A percentile compares a stretch with the other conserved stretches of the same genome.
Evolutionary conservation across 1,284 basidiomycete genomes (phyloP).

Genomic region (Peniophora sp.): DNA sequence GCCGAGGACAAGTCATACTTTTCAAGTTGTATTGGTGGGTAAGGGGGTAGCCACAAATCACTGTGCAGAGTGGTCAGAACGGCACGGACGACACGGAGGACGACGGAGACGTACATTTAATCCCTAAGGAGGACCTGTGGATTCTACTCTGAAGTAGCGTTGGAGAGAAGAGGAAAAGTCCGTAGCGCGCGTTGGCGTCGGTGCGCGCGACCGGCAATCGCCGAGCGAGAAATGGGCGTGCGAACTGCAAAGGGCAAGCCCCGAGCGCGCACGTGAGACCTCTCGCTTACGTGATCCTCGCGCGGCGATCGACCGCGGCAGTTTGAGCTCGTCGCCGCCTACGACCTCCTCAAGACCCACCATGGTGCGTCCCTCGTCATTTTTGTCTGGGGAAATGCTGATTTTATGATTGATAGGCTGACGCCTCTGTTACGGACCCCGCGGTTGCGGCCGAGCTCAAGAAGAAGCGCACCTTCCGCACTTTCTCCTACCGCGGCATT

Average conservation of each 20-base stretch:
- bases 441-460: constrained; percentile 88
- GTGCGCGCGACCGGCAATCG: not conserved
- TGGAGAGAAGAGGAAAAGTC: constrained; percentile 5
- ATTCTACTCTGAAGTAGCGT: constrained; percentile 64
- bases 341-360: constrained; percentile 26
- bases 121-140: constrained; percentile 85
- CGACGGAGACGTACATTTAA: constrained; percentile 60
- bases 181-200: not conserved
- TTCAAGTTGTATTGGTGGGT: constrained; percentile 23
- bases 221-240: not conserved
- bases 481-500: constrained; percentile 97
- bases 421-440: constrained; percentile 77
- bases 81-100: not conserved
- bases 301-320: not conserved
- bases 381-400: constrained; percentile 5
- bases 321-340: constrained; percentile 9
- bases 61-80: constrained; percentile 27
- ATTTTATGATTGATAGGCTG: constrained; percentile 46
- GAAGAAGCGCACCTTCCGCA: constrained; percentile 97
- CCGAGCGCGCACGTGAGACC: too few species aligned
- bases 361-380: constrained; percentile 42
- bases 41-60: constrained; percentile 82
- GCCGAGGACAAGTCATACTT: constrained; percentile 23
- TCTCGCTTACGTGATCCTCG: constrained; percentile 3
- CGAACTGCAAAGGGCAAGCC: not conserved